A percentile compares a stretch with the other conserved stretches of the same genome.
Evolutionary conservation across 2,329 filamentous ascomycete genomes (phyloP).

Genomic region (Trichoderma citrinoviride): DNA sequence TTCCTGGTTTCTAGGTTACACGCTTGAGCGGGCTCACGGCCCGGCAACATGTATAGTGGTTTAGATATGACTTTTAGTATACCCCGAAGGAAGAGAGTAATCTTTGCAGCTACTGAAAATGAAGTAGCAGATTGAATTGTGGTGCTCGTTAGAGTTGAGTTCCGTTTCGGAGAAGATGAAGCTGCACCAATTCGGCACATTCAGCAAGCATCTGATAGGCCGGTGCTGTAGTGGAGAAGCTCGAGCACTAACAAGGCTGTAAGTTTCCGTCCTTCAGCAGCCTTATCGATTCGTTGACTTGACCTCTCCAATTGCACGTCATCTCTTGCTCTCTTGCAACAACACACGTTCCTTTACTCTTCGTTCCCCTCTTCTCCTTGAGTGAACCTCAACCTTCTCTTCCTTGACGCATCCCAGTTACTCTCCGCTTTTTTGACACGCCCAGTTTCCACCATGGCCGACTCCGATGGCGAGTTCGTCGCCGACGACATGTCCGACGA

Average conservation of each 20-base stretch:
- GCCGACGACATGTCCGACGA: conserved; percentile 63
- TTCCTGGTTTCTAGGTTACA: conserved; percentile 28
- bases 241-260: conserved; percentile 22
- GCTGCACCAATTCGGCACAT: background rate
- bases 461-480: conserved; percentile 70
- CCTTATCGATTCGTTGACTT: background rate
- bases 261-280: background rate
- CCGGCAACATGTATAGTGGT: conserved; percentile 32
- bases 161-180: background rate
- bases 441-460: conserved; percentile 53
- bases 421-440: background rate
- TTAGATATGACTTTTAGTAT: conserved; percentile 40
- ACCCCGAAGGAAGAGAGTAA: conserved; percentile 38
- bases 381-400: too few species aligned
- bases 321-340: background rate
- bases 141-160: background rate
- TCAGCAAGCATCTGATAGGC: background rate
- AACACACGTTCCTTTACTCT: background rate
- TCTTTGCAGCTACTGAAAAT: background rate
- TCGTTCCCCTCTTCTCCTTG: too few species aligned
- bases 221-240: conserved; percentile 6
- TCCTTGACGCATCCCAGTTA: background rate
- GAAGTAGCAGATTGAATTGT: background rate
- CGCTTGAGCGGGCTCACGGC: conserved; percentile 24
- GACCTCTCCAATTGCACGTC: background rate